phyloP scores from a whole-genome alignment of 23 red algal genomes.

The Gracilaria domingensis region DNA sequence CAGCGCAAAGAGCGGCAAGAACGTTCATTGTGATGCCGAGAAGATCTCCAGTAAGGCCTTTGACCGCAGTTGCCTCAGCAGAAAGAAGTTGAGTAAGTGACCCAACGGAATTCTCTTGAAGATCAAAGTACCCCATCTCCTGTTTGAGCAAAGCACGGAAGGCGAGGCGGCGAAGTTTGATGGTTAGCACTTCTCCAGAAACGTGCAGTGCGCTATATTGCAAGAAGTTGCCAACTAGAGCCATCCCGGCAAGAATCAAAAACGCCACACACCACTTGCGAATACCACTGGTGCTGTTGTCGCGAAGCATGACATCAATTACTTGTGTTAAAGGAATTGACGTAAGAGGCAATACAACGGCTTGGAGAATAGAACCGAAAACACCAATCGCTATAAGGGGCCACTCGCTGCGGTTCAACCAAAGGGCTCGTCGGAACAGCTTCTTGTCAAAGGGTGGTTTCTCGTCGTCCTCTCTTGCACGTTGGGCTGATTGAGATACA shows the following conservation, averaged over 20 bases:
- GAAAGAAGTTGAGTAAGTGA: constrained; percentile 59
- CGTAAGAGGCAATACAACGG: constrained; percentile 42
- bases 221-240: constrained; percentile 40
- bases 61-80: constrained; percentile 56
- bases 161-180: constrained; percentile 61
- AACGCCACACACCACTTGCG: constrained; percentile 35
- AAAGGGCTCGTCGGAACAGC: constrained; percentile 25
- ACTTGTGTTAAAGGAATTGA: constrained; percentile 41
- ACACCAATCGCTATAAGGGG: constrained; percentile 36
- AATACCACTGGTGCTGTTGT: constrained; percentile 35
- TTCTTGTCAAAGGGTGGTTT: constrained; percentile 27
- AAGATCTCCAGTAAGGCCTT: constrained; percentile 67
- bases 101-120: constrained; percentile 63
- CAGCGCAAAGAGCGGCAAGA: constrained; percentile 35
- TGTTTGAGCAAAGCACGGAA: constrained; percentile 82
- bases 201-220: constrained; percentile 74
- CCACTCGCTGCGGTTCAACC: constrained; percentile 43
- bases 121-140: constrained; percentile 88
- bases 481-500: neutral
- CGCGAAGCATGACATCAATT: constrained; percentile 35
- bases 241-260: constrained; percentile 33
- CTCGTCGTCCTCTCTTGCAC: neutral
- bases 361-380: constrained; percentile 29
- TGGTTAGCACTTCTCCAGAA: constrained; percentile 80
- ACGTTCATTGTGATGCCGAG: constrained; percentile 35